Conservation (phyloP, 2,329 filamentous ascomycete genomes). For the Neopestalotiopsis sp. region DNA sequence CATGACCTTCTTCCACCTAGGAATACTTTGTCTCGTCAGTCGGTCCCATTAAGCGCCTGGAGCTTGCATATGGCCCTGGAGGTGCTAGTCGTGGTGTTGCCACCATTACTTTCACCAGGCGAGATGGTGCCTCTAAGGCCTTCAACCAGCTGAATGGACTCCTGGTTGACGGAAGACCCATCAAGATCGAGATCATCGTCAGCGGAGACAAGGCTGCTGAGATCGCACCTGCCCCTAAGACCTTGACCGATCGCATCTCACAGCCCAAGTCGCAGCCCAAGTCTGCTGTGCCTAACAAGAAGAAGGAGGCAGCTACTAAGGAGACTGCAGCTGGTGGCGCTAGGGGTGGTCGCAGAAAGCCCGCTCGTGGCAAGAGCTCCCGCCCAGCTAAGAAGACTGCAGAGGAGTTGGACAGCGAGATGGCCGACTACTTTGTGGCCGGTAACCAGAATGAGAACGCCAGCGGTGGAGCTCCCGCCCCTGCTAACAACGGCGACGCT, state of each 20-base stretch:
- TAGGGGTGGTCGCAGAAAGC: conserved; percentile 52
- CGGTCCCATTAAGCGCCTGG: conserved; percentile 88
- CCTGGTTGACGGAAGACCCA: conserved; percentile 85
- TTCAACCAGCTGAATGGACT: conserved; percentile 85
- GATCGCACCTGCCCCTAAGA: conserved; percentile 68
- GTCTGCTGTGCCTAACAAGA: conserved; percentile 78
- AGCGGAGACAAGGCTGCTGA: conserved; percentile 74
- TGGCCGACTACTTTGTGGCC: conserved; percentile 88
- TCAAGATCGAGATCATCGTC: conserved; percentile 95
- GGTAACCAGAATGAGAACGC: conserved; percentile 49
- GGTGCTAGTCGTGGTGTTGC: conserved; percentile 91
- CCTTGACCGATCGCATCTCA: conserved; percentile 82
- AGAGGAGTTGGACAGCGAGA: conserved; percentile 95
- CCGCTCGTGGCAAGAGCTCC: conserved; percentile 57
- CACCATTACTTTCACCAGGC: conserved; percentile 82
- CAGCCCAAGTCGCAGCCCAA: conserved; percentile 79
- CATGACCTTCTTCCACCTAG: conserved; percentile 70
- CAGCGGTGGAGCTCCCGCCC: conserved; percentile 51
- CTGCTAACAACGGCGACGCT: conserved; percentile 57
- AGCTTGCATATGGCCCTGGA: conserved; percentile 90
- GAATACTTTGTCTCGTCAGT: conserved; percentile 93
- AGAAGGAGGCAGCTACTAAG: conserved; percentile 55
- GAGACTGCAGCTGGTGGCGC: conserved; percentile 46
- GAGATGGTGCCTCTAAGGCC: conserved; percentile 83
- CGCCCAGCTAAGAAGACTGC: conserved; percentile 84